Evolutionary conservation across 2,329 filamentous ascomycete genomes (phyloP), one percentile per base, ranked within the genome.

Genomic region (Scolecobasidium constrictum): DNA sequence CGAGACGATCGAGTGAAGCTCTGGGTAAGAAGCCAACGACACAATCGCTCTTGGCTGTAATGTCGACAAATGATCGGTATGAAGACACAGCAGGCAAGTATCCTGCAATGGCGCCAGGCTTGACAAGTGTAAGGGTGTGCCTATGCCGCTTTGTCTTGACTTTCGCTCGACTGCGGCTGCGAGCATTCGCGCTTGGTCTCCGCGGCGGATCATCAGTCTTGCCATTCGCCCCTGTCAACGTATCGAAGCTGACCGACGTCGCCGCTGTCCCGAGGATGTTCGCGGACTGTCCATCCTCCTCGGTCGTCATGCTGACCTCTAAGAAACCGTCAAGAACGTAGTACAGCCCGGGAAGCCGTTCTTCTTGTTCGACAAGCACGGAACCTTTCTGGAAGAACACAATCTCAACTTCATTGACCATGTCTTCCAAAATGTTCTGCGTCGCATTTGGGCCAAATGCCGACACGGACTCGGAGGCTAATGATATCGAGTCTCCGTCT

Each of bases 281-380:
- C 2, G 53, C 51, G 16, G 63, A 60, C 4, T 56, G 52, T n/a
- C 61, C 65, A 36, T 75, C 71, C n/a, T 83, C 78, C 33, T 81
- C 77, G 0, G 77, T 68, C 2, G 85, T 80, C n/a, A 93, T 81
- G 47, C 86, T 87, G 35, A 96, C 88, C 54, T 98, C 92, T 26
- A 98, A 67, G 53, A 98, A 98, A 0, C 92, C 92, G 58, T 98
- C 92, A 39, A 98, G 83, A 3, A 98, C 90, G 61, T 98, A 98
- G 64, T 98, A 98, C 1, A 98, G 61, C 0, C 92, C 92, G 0
- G 92, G 92, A 52, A 93, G 94, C n/a, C 92, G 77, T 59, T 98
- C 92, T 7, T 92, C 90, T 64, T 96, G 88, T 56, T 98, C 92
- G 0, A 98, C 88, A 13, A 98, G 72, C 1, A 98, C 83, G 2